Evolutionary conservation across 1,284 basidiomycete species (phyloP).

Genomic region (Peniophora sp.): DNA sequence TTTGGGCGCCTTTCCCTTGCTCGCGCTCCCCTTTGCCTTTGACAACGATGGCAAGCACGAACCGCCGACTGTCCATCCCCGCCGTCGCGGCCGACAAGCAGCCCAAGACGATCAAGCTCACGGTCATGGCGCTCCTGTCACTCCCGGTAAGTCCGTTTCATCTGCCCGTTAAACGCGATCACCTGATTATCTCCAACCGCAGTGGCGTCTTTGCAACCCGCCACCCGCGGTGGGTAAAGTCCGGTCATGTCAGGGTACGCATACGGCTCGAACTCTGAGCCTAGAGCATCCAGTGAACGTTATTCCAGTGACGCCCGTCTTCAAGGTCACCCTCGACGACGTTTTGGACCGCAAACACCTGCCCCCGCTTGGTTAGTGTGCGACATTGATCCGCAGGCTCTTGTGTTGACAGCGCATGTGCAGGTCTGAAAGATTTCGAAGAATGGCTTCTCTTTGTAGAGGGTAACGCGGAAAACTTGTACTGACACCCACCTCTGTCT

Average conservation of each 20-base stretch:
- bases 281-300: constrained; percentile 3
- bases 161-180: background rate
- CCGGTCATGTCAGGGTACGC: constrained; percentile 45
- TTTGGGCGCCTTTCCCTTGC: background rate
- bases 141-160: constrained; percentile 34
- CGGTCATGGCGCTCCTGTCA: constrained; percentile 35
- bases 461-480: constrained; percentile 62
- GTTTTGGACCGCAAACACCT: constrained; percentile 63
- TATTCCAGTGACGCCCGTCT: constrained; percentile 44
- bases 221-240: constrained; percentile 60
- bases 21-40: background rate
- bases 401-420: background rate
- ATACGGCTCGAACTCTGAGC: constrained; percentile 15
- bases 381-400: background rate
- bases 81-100: constrained; percentile 18
- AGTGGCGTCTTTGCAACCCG: constrained; percentile 61
- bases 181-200: constrained; percentile 3
- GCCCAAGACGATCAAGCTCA: constrained; percentile 40
- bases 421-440: constrained; percentile 70
- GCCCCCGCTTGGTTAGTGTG: constrained; percentile 48
- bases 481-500: constrained; percentile 15
- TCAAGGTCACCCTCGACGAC: constrained; percentile 58
- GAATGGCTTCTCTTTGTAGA: constrained; percentile 76
- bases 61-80: background rate
- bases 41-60: background rate